A percentile compares a stretch with the other conserved stretches of the same genome.
phyloP scores from a whole-genome alignment of 2,329 filamentous ascomycete genomes.

The Dactylella cylindrospora region DNA sequence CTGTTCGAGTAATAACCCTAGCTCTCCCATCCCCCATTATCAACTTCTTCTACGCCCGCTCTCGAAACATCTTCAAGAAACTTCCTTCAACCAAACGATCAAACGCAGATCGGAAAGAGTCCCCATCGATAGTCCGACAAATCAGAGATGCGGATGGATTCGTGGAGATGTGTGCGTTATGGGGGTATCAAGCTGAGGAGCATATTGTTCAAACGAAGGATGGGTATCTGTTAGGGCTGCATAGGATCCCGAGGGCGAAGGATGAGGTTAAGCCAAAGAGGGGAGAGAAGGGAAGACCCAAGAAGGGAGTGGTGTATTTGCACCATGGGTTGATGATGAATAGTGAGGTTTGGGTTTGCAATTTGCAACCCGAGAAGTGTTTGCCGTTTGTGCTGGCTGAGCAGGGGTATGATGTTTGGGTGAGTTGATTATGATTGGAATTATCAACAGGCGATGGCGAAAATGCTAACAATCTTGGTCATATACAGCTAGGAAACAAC shows the following conservation, averaged over 20 bases:
- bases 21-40: constrained; percentile 82
- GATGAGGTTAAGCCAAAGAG: constrained; percentile 76
- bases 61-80: constrained; percentile 77
- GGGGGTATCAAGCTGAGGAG: constrained; percentile 91
- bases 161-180: constrained; percentile 86
- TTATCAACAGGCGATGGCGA: neutral
- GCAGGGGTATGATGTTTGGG: constrained; percentile 93
- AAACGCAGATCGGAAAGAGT: constrained; percentile 68
- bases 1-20: constrained; percentile 83
- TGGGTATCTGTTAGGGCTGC: constrained; percentile 86
- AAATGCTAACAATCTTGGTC: constrained; percentile 45
- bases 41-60: constrained; percentile 76
- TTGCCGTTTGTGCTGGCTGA: constrained; percentile 88
- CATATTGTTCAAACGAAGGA: constrained; percentile 93
- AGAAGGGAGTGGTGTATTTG: constrained; percentile 86
- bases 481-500: constrained; percentile 87
- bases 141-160: constrained; percentile 89
- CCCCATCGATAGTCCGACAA: constrained; percentile 67
- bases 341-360: constrained; percentile 95
- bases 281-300: constrained; percentile 64
- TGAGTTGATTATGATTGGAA: constrained; percentile 54
- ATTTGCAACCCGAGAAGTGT: constrained; percentile 81
- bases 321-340: constrained; percentile 97
- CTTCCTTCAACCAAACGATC: constrained; percentile 67
- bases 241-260: constrained; percentile 82